Conservation (phyloP, 805 yeast genomes). For the Lipomyces spencermartinsiae region DNA sequence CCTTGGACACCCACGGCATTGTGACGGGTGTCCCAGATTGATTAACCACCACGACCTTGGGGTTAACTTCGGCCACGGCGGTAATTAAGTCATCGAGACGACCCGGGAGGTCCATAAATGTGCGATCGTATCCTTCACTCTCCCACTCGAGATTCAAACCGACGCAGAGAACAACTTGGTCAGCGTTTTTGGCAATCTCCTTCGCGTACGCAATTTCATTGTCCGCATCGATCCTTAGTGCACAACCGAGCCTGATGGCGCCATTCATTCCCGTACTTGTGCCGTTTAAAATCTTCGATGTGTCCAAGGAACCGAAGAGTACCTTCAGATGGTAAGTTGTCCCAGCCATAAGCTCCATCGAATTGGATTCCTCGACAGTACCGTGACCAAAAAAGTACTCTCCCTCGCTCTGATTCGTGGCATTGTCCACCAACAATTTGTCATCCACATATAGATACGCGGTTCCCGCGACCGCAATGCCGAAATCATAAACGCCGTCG, state of each 20-base stretch:
- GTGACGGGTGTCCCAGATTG: slow-evolving; percentile 69
- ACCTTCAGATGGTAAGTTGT: slow-evolving; percentile 53
- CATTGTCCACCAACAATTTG: slow-evolving; percentile 61
- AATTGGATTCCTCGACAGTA: slow-evolving; percentile 57
- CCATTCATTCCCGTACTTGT: neutral
- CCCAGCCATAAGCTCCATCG: slow-evolving; percentile 53
- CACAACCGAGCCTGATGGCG: slow-evolving; percentile 13
- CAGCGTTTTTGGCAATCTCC: slow-evolving; percentile 56
- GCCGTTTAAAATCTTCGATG: slow-evolving; percentile 40
- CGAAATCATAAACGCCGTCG: slow-evolving; percentile 58
- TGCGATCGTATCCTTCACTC: slow-evolving; percentile 64
- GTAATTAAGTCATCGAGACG: slow-evolving; percentile 54
- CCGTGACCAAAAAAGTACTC: slow-evolving; percentile 61
- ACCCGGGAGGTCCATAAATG: slow-evolving; percentile 58
- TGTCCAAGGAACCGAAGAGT: slow-evolving; percentile 58
- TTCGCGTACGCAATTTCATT: slow-evolving; percentile 49
- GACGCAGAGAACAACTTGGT: slow-evolving; percentile 58
- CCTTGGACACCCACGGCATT: slow-evolving; percentile 58
- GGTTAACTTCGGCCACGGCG: slow-evolving; percentile 55
- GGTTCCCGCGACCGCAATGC: slow-evolving; percentile 60
- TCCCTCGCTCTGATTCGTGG: slow-evolving; percentile 58
- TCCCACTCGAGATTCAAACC: slow-evolving; percentile 66
- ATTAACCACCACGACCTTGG: slow-evolving; percentile 59
- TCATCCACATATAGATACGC: slow-evolving; percentile 62
- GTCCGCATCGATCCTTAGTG: slow-evolving; percentile 1